These are phyloP conservation scores for Cichorium intybus DNA, from an alignment of 140 eudicot genomes.

Conservation along the genomic window DNA sequence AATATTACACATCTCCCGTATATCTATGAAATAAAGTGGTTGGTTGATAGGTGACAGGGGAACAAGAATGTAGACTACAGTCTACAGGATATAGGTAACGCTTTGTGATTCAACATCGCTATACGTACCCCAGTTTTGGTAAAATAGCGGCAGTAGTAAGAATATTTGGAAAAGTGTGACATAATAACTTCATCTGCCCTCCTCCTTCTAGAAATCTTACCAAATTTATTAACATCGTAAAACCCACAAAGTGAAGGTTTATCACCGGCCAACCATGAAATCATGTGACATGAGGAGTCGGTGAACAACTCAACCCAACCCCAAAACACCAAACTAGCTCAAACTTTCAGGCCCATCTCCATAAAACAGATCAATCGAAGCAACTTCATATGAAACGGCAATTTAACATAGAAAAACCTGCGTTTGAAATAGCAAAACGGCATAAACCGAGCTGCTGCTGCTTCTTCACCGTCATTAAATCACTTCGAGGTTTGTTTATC, in stretches of 20 bases:
- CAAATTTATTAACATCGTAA: constrained; percentile 19
- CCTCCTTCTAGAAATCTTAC: constrained; percentile 11
- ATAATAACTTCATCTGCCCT: background rate
- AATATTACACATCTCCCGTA: no score
- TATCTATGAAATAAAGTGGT: no score
- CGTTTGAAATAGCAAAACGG: background rate
- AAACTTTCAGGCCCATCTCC: constrained; percentile 1
- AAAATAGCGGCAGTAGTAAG: constrained; percentile 12
- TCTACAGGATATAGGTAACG: no score
- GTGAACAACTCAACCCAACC: constrained; percentile 4
- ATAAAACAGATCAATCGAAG: constrained; percentile 11
- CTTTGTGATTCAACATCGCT: no score
- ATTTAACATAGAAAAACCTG: background rate
- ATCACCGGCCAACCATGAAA: constrained; percentile 5
- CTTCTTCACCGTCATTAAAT: constrained; percentile 3
- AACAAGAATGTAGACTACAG: no score
- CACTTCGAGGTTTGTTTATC: constrained; percentile 27
- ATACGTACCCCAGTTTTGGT: background rate
- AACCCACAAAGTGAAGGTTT: background rate
- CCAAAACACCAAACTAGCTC: background rate
- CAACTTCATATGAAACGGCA: background rate
- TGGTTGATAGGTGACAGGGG: no score
- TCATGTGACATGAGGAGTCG: background rate
- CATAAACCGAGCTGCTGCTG: constrained; percentile 16
- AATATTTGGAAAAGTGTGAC: constrained; percentile 9